phyloP scores from a whole-genome alignment of 805 yeast species.

The Candida odintsovae region DNA sequence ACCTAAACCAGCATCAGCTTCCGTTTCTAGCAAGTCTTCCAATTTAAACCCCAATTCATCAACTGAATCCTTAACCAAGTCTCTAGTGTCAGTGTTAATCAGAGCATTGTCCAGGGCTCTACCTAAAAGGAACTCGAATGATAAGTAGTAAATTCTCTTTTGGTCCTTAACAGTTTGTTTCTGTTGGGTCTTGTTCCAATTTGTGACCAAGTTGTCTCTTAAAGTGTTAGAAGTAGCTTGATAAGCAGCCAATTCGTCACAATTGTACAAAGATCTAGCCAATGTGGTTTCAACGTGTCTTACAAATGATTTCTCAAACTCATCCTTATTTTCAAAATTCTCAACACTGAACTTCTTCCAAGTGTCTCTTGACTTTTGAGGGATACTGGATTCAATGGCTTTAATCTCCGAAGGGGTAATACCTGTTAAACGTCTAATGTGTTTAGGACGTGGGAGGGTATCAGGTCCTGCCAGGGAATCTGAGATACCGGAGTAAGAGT shows the following conservation, averaged over 20 bases:
- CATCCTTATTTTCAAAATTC: constrained; percentile 41
- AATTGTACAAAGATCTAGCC: constrained; percentile 88
- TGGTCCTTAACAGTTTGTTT: constrained; percentile 77
- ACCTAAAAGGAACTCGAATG: constrained; percentile 90
- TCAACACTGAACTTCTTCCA: constrained; percentile 69
- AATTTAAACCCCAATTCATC: constrained; percentile 78
- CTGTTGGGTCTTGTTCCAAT: constrained; percentile 94
- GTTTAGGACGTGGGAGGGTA: constrained; percentile 31
- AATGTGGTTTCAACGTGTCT: constrained; percentile 85
- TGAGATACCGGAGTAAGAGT: constrained; percentile 10
- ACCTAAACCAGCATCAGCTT: constrained; percentile 93
- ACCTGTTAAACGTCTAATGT: constrained; percentile 80
- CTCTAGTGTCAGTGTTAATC: constrained; percentile 70
- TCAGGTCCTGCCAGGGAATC: constrained; percentile 10
- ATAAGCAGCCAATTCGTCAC: constrained; percentile 89
- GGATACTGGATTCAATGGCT: constrained; percentile 76
- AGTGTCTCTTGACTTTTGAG: constrained; percentile 64
- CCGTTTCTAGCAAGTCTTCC: constrained; percentile 80
- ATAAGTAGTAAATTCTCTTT: constrained; percentile 80
- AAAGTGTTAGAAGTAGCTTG: constrained; percentile 79
- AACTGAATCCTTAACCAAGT: constrained; percentile 47
- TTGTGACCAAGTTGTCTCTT: constrained; percentile 72
- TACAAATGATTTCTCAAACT: constrained; percentile 64
- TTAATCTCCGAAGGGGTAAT: constrained; percentile 86
- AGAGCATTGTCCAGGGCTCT: constrained; percentile 92